Percentiles rank a stretch among this genome's conserved stretches.
These are phyloP conservation scores for Aphanomyces stellatus DNA, from an alignment of 352 stramenopile species.

Conservation along the genomic window DNA sequence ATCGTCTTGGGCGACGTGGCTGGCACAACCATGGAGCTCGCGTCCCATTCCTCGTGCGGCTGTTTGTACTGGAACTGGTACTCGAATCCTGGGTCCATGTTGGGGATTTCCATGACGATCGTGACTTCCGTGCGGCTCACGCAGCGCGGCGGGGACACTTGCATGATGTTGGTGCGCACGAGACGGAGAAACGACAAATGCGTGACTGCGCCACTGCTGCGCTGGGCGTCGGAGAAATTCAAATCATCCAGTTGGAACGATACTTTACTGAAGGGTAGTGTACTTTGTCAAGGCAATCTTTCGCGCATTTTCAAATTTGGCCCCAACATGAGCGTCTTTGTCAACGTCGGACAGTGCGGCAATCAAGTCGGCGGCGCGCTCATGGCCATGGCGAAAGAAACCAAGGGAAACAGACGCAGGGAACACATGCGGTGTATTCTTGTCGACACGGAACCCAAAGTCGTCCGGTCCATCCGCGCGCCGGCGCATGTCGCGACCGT, in stretches of 20 bases:
- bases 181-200: background rate
- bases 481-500: conserved; percentile 26
- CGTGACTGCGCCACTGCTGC: background rate
- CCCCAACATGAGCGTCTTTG: conserved; percentile 40
- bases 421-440: conserved; percentile 37
- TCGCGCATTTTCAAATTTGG: background rate
- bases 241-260: too few species aligned
- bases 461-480: conserved; percentile 32
- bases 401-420: background rate
- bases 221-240: too few species aligned
- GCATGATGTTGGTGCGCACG: too few species aligned
- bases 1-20: conserved; percentile 27
- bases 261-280: too few species aligned
- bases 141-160: background rate
- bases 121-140: conserved; percentile 17
- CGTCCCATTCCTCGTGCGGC: conserved; percentile 15
- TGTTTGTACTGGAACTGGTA: conserved; percentile 18
- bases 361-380: conserved; percentile 69
- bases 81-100: background rate
- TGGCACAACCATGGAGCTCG: background rate
- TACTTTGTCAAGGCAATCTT: background rate
- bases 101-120: conserved; percentile 15
- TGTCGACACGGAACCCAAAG: conserved; percentile 75
- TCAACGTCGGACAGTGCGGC: conserved; percentile 73
- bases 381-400: conserved; percentile 26